Conservation (phyloP, 768 basidiomycete genomes). For the Leccinum imitatum region DNA sequence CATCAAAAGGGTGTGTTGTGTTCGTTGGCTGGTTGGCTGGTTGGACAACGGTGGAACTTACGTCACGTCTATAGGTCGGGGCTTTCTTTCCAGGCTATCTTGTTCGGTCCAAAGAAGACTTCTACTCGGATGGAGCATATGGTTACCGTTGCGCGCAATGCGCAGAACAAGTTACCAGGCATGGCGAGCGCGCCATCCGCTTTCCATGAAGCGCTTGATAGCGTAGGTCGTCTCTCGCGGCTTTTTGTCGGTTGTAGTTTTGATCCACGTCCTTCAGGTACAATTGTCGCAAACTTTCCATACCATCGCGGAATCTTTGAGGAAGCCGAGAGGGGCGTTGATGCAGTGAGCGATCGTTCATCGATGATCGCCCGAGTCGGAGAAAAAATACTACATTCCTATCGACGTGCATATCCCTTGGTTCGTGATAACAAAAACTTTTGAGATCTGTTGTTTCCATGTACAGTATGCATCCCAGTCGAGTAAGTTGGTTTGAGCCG, state of each 20-base stretch:
- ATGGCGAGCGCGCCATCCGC: slow-evolving; percentile 39
- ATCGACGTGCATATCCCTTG: not conserved
- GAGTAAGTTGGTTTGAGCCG: not conserved
- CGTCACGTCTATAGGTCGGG: slow-evolving; percentile 39
- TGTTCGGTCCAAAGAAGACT: slow-evolving; percentile 43
- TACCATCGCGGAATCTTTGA: slow-evolving; percentile 54
- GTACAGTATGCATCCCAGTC: not conserved
- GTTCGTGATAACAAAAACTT: not conserved
- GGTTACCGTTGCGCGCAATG: slow-evolving; percentile 47
- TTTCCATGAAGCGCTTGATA: slow-evolving; percentile 50
- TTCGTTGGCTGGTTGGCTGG: no score
- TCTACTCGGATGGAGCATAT: slow-evolving; percentile 40
- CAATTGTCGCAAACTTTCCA: slow-evolving; percentile 54
- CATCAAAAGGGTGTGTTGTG: slow-evolving; percentile 36
- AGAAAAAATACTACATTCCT: not conserved
- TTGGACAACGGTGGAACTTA: not conserved
- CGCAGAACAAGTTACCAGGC: slow-evolving; percentile 36
- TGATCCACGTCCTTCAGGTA: slow-evolving; percentile 34
- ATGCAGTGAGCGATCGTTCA: slow-evolving; percentile 26
- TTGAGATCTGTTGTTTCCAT: not conserved
- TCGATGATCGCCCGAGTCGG: not conserved
- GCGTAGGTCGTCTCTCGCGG: slow-evolving; percentile 32
- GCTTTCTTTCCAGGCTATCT: slow-evolving; percentile 56
- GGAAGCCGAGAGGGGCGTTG: slow-evolving; percentile 50
- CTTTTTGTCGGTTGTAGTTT: not conserved